Evolutionary conservation across 2,329 filamentous ascomycete species (phyloP), one percentile per base, ranked within the genome.

Genomic region (Pseudogymnoascus sp.): DNA sequence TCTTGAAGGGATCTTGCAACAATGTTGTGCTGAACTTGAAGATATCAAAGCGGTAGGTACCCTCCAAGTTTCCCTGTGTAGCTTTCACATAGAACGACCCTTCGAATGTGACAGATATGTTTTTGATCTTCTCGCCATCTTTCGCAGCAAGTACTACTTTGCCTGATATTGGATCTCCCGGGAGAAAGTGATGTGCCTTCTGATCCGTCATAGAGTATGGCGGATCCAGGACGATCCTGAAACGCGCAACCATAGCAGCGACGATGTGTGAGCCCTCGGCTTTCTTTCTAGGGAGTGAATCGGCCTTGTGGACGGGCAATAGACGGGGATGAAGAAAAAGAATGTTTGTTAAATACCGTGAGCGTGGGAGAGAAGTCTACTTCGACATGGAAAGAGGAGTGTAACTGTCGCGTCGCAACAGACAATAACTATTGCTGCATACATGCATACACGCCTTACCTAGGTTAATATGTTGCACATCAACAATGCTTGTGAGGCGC

Each of bases 1-100:
- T 59, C 35, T 62, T 64, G 60, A 59, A 62, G 12, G 60, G 63
- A 11, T 60, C 63, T 31, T 62, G 11, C 33, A 64, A 62, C 3
- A 64, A 35, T 3, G 14, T 16, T 28, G 31, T 6, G 14, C 35
- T 38, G 1, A 38, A 4, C 6, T 38, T n/a, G 2, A 38, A 38
- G 12, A 38, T 38, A 38, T 38, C 35, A 38, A 38, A n/a, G 5
- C 14, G 14, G 14, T 38, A 38, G 35, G 35, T 38, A n/a, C 35
- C 35, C 35, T 38, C 35, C 2, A 38, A 1, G 35, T n/a, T 6
- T n/a, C 46, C 33, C 19, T 31, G n/a, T 33, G 19, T 40, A 59
- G 40, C 60, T 22, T 24, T 31, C 14, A 28, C 28, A 28, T 38
- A 41, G 41, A 40, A 59, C 46, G 46, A 61, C 11, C 63, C 63